Evolutionary conservation across 768 basidiomycete genomes (phyloP).

Genomic region (Butyriboletus loyo): DNA sequence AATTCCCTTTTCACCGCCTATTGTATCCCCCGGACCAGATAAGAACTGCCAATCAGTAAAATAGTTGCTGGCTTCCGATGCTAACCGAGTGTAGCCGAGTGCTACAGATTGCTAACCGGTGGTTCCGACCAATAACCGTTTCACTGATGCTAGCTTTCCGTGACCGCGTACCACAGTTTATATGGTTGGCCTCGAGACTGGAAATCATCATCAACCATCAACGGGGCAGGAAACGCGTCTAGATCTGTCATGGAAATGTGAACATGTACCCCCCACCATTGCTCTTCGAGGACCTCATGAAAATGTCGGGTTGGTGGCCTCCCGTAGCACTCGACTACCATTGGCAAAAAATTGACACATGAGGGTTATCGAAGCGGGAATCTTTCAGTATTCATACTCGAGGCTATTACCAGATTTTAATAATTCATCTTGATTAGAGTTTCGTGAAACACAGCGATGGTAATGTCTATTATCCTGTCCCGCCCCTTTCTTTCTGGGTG

Average conservation of each 20-base stretch:
- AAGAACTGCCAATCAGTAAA: no score
- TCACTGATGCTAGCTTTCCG: no score
- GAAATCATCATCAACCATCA: background rate
- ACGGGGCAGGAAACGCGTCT: background rate
- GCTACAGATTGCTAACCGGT: no score
- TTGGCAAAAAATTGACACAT: background rate
- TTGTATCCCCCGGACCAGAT: no score
- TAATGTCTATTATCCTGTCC: slow-evolving; percentile 22
- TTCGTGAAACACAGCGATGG: slow-evolving; percentile 6
- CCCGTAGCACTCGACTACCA: no score
- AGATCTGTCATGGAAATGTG: background rate
- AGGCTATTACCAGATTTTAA: background rate
- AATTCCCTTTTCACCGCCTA: no score
- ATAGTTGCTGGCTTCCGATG: no score
- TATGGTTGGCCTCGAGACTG: background rate
- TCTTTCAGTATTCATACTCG: background rate
- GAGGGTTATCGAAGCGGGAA: background rate
- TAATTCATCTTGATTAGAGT: slow-evolving; percentile 10
- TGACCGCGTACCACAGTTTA: background rate
- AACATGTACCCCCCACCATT: no score
- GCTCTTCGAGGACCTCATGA: no score
- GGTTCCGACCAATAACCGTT: no score
- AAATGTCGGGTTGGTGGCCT: background rate
- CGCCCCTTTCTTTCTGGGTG: slow-evolving; percentile 18
- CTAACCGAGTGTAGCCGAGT: no score